Evolutionary conservation across 208 protist genomes (phyloP).

Genomic region (Leishmania guyanensis): DNA sequence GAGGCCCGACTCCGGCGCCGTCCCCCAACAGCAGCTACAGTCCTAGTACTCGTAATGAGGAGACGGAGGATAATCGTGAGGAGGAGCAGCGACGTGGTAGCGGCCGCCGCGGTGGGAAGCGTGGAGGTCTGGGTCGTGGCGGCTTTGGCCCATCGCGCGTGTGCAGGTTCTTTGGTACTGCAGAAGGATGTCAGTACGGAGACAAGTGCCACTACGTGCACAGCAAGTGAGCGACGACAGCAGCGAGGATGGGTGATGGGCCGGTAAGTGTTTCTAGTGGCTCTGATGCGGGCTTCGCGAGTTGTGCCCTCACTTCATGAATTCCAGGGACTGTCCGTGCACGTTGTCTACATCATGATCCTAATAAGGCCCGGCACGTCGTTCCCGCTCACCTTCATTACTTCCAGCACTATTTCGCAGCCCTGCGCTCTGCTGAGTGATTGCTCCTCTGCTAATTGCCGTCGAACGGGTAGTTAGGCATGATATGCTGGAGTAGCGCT

Average conservation of each 20-base stretch:
- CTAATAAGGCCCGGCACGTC: not conserved
- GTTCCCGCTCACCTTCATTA: not conserved
- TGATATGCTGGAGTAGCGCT: not conserved
- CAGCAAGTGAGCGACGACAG: slow-evolving; percentile 17
- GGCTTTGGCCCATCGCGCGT: slow-evolving; percentile 17
- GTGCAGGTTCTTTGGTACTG: slow-evolving; percentile 39
- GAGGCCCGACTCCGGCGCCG: slow-evolving; percentile 4
- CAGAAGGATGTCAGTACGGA: slow-evolving; percentile 49
- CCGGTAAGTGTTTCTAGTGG: not conserved
- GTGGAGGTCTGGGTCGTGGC: slow-evolving; percentile 24
- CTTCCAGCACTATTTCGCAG: not conserved
- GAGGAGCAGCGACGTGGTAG: slow-evolving; percentile 40
- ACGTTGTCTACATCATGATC: not conserved
- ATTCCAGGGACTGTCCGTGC: not conserved
- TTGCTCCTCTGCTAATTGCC: not conserved
- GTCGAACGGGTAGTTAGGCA: not conserved
- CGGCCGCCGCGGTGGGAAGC: slow-evolving; percentile 23
- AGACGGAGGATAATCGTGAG: slow-evolving; percentile 26
- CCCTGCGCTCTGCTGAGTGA: not conserved
- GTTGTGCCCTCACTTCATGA: not conserved
- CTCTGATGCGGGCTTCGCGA: not conserved
- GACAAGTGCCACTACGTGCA: slow-evolving; percentile 47
- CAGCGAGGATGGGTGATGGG: not conserved
- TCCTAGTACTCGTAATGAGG: slow-evolving; percentile 23
- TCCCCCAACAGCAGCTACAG: slow-evolving; percentile 16